Base-by-base conservation (phyloP, 2,329 filamentous ascomycete species). In the Hymenoscyphus scutula region DNA sequence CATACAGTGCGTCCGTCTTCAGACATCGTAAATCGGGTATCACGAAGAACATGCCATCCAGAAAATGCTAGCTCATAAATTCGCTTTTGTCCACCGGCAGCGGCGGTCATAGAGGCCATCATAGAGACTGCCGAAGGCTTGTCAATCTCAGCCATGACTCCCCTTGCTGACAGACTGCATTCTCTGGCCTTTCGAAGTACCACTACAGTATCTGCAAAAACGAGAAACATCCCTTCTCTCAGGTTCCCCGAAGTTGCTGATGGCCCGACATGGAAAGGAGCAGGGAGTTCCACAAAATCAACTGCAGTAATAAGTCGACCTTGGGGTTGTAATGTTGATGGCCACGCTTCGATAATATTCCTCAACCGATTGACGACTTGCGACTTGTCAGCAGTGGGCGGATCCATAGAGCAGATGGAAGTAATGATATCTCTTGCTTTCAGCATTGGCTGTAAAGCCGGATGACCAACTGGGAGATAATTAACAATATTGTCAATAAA, bases 401-500 rank as follows among this genome's bases (percentile, higher is more conserved):
- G 82, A 70, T 97, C 94, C 78, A 97, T 88, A 17, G 94, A 96
- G 76, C 95, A 99, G 53, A 99, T 99, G 60, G 96, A 95, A 23
- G 93, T 92, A 68, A 99, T 92, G 59, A 97, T 90, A 74, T 98
- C 95, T 68, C 94, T 85, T 0, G 95, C 93, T 73, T 92, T 93
- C 51, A 97, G 84, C 77, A 99, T 88, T 2, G 84, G 82, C 68
- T 90, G 89, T 59, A 97, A 82, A 0, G 93, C 93, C 2, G 92
- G 91, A 74, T 98, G 93, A 8, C 90, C 87, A 58, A 93, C 85
- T 4, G 94, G 93, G 19, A 98, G 83, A 64, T 90, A 92, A 68
- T 89, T 87, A 56, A 95, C 85, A 72, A 99, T 97, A 72, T 96
- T 93, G 77, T 99, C 95, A 70, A 99, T 98, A 73, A 98, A 89